Evolutionary conservation across 2,329 filamentous ascomycete species (phyloP), one percentile per base, ranked within the genome.

Genomic region (Cordyceps sp.): DNA sequence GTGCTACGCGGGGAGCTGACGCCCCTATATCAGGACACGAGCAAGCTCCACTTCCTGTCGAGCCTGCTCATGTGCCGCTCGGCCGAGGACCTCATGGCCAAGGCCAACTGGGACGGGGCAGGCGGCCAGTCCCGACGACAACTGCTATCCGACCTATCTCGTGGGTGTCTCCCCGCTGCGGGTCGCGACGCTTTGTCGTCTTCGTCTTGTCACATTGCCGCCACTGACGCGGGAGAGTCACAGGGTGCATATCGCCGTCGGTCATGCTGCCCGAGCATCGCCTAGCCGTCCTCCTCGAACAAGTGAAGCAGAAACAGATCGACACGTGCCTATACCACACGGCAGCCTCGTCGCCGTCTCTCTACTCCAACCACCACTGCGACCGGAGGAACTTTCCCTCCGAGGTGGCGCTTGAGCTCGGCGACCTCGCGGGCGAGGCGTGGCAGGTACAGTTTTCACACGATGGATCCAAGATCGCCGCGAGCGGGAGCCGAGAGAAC

Each of bases 211-310:
- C 15, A 10, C 26, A 5, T 9, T 18, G 5, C 26, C 15, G 26
- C 15, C 26, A 12, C 26, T 27, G 26, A 27, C 15, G 4, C 13
- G 9, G 6, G 9, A 2, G 26, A 14, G 10, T 7, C 7, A 17
- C 43, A 88, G 81, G 69, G 61, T 93, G 74, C 35, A 93, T 98
- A 51, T 93, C 90, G 2, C 88, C 90, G 0, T 90, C 85, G 4
- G 82, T 93, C 28, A 96, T 98, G 86, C 79, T 98, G 33, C 90
- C 90, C 2, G 83, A 93, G 47, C 82, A 90, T 51, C 77, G 90
- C 6, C 63, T 98, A 28, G 83, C 84, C 2, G 68, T 75, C 22
- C 62, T 98, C 13, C 61, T 98, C 32, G 68, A 86, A 35, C 76
- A 92, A 41, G 75, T 93, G 24, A 93, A 94, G 50, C 68, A 78